Conservation (phyloP, 2,329 filamentous ascomycete genomes). For the Ascochyta lentis region DNA sequence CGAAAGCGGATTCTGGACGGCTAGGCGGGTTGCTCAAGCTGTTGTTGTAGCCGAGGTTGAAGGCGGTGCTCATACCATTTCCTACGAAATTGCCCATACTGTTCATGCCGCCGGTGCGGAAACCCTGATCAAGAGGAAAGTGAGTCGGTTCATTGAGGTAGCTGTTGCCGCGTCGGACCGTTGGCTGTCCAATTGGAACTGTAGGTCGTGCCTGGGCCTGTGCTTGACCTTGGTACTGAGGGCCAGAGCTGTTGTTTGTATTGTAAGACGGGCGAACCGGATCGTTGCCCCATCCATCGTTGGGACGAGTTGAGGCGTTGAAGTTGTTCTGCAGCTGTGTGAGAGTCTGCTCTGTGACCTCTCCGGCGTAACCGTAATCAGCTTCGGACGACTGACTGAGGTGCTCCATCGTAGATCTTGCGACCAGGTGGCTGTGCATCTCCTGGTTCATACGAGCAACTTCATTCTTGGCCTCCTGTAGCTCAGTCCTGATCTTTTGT, state of each 20-base stretch:
- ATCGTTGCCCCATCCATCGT: conserved; percentile 43
- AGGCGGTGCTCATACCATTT: conserved; percentile 21
- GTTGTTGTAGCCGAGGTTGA: conserved; percentile 25
- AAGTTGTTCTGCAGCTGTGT: conserved; percentile 59
- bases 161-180: conserved; percentile 39
- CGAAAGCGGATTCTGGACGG: conserved; percentile 48
- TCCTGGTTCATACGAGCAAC: conserved; percentile 76
- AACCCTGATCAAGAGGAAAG: conserved; percentile 45
- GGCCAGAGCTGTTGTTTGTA: conserved; percentile 32
- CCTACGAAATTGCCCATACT: conserved; percentile 14
- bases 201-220: conserved; percentile 32
- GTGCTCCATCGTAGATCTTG: conserved; percentile 65
- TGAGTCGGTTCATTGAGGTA: conserved; percentile 48
- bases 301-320: conserved; percentile 55
- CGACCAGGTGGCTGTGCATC: conserved; percentile 68
- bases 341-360: conserved; percentile 60
- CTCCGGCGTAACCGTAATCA: conserved; percentile 55
- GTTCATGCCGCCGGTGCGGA: conserved; percentile 31
- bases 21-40: conserved; percentile 41
- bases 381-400: conserved; percentile 59
- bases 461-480: conserved; percentile 72
- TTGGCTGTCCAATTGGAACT: conserved; percentile 25
- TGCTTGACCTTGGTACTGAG: conserved; percentile 20
- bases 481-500: conserved; percentile 71
- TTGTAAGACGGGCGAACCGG: conserved; percentile 32